Conservation (phyloP, 345 rosid species). For the Eucalyptus erythrocorys region DNA sequence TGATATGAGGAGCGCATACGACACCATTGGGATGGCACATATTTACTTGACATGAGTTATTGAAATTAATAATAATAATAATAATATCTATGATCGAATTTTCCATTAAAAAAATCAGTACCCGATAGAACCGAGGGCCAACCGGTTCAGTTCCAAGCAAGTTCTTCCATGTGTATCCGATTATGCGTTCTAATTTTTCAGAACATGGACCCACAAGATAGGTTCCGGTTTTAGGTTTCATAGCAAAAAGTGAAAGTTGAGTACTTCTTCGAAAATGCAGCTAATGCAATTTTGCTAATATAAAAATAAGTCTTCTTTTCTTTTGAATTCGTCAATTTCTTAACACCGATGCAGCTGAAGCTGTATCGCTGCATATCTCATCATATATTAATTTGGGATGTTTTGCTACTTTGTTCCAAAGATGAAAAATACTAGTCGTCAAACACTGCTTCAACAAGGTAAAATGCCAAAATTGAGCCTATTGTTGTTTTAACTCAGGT, state of each 20-base stretch:
- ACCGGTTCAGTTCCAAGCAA: neutral
- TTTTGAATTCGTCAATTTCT: neutral
- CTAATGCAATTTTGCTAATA: neutral
- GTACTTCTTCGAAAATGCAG: neutral
- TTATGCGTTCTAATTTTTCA: neutral
- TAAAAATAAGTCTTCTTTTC: neutral
- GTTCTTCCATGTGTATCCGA: neutral
- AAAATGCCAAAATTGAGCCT: neutral
- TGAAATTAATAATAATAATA: too few relatives aligned
- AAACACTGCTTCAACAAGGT: neutral
- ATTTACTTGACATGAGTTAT: too few relatives aligned
- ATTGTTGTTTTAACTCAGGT: neutral
- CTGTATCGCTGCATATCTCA: neutral
- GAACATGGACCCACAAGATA: neutral
- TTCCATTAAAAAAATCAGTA: too few relatives aligned
- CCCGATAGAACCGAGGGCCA: too few relatives aligned
- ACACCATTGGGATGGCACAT: too few relatives aligned
- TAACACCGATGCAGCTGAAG: neutral
- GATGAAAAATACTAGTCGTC: neutral
- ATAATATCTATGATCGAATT: too few relatives aligned
- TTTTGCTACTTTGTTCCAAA: neutral
- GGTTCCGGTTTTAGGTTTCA: neutral
- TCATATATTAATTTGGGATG: too few relatives aligned
- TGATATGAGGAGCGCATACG: too few relatives aligned
- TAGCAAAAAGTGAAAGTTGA: neutral